phyloP scores from a whole-genome alignment of 305 asterid species.

The Fraxinus platypoda region DNA sequence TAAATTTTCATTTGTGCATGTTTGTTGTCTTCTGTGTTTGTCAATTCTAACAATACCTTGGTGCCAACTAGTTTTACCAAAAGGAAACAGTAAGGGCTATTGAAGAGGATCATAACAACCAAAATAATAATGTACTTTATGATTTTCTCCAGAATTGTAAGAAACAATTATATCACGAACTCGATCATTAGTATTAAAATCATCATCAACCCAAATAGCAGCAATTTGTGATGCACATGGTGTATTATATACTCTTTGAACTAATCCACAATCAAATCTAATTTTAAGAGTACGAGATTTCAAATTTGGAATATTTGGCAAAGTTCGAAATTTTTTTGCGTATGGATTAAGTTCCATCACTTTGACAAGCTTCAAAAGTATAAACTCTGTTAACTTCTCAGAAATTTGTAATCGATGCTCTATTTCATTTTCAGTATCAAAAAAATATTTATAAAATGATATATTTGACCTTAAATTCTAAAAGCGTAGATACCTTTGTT shows the following conservation, averaged over 20 bases:
- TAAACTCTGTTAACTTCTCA: not conserved
- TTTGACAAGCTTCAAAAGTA: not conserved
- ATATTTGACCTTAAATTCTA: not conserved
- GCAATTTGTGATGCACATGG: not conserved
- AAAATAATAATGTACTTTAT: not conserved
- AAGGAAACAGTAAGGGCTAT: not conserved
- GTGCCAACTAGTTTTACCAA: not conserved
- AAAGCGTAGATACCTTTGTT: not conserved
- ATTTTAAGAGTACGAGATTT: not conserved
- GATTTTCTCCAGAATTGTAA: not conserved
- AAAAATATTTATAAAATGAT: not conserved
- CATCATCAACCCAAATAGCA: not conserved
- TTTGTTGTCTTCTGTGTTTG: not conserved
- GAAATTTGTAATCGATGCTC: not conserved
- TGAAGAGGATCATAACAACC: not conserved
- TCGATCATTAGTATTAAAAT: not conserved
- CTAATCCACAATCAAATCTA: not conserved
- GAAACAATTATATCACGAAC: not conserved
- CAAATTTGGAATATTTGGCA: not conserved
- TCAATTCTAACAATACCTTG: not conserved
- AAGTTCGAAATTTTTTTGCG: not conserved
- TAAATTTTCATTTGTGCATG: not conserved
- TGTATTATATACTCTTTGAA: not conserved
- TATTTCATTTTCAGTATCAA: not conserved
- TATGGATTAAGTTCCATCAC: not conserved